These are phyloP conservation scores for Ophiostoma triangulosporum DNA, from an alignment of 2,329 filamentous ascomycete genomes.

Conservation along the genomic window DNA sequence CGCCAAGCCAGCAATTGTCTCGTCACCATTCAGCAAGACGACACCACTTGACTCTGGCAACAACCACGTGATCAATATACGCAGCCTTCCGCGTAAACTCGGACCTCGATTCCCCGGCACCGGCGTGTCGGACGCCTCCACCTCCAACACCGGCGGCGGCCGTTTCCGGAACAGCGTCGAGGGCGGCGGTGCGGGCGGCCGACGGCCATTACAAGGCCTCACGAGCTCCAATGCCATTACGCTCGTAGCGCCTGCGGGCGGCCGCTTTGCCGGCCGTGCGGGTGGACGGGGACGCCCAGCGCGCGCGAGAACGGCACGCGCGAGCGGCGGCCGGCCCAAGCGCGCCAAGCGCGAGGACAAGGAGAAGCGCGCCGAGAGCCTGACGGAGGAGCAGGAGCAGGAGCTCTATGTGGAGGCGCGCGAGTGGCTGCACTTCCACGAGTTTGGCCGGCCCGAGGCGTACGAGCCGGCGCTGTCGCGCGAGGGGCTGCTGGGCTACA, in stretches of 20 bases:
- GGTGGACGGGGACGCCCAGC: not conserved
- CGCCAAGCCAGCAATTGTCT: slow-evolving; percentile 6
- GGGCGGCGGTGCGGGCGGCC: not conserved
- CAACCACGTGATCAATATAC: slow-evolving; percentile 18
- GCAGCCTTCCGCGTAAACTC: slow-evolving; percentile 15
- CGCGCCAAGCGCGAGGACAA: slow-evolving; percentile 4
- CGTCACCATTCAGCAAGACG: not conserved
- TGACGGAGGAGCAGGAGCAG: slow-evolving; percentile 1
- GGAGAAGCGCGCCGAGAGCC: not conserved
- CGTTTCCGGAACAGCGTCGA: slow-evolving; percentile 1
- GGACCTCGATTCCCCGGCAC: slow-evolving; percentile 5
- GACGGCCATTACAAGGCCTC: not conserved
- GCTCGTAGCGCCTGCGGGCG: too few species aligned
- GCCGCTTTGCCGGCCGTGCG: not conserved
- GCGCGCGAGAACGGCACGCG: not conserved
- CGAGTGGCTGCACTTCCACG: slow-evolving; percentile 18
- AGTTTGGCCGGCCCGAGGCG: slow-evolving; percentile 18
- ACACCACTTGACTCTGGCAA: not conserved
- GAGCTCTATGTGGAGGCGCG: slow-evolving; percentile 9
- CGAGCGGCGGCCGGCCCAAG: not conserved
- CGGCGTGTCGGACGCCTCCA: not conserved
- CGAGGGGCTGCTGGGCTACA: slow-evolving; percentile 24
- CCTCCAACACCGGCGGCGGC: not conserved
- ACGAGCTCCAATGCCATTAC: not conserved
- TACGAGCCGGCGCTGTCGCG: slow-evolving; percentile 24